Evolutionary conservation across 805 yeast species (phyloP), one percentile per base, ranked within the genome.

Genomic region (Nakazawaea ishiwadae): DNA sequence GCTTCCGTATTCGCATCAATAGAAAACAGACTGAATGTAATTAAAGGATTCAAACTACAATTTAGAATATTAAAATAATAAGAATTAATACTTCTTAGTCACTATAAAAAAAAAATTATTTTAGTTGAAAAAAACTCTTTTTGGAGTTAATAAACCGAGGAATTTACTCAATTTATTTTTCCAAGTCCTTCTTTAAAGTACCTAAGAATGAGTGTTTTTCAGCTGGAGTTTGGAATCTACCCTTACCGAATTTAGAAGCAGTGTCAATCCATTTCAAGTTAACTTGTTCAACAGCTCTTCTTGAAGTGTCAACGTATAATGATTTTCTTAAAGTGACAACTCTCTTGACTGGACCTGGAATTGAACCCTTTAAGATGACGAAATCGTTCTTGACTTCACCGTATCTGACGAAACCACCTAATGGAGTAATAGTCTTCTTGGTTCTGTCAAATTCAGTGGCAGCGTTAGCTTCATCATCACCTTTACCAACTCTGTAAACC

Each of bases 211-310:
- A 95, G 69, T 84, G 89, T 90, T 95, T 95, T 83, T 93, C 99
- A 73, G 97, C 98, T 65, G 97, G 96, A 67, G 99, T 93, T 81
- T 93, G 99, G 98, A 93, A 93, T 84, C 99, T 93, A 82, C 99
- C 99, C 88, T 93, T 95, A 85, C 99, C 99, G 90, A 93, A 93
- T 78, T 91, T 90, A 67, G 99, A 93, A 69, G 99, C 96, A 64
- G 99, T 93, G 75, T 93, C 99, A 71, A 93, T 93, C 99, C 98
- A 93, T 79, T 93, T 93, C 76, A 93, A 86, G 82, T 75, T 79
- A 59, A 91, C 96, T 75, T 88, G 73, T 82, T 93, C 99, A 62
- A 84, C 70, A 63, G 98, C 98, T 77, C 81, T 84, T 83, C 99
- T 93, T 64, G 95, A 85, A 62, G 96, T 89, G 84, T 90, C 93